Conservation (phyloP, 345 rosid species). For the Dimocarpus longan region DNA sequence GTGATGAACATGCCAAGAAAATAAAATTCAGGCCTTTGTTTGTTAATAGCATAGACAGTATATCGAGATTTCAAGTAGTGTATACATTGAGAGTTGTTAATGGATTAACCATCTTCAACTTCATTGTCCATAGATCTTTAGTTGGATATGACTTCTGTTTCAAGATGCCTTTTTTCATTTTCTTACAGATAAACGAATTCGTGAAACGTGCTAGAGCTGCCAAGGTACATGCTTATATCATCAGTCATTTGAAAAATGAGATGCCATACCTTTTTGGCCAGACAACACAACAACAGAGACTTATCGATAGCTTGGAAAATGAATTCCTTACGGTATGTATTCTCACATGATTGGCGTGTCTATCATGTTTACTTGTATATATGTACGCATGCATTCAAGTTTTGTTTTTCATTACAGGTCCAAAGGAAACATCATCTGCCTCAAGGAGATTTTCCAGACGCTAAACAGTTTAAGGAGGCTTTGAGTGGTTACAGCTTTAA, state of each 20-base stretch:
- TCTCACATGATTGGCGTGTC: conserved; percentile 41
- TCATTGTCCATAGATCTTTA: neutral
- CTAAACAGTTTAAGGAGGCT: conserved; percentile 71
- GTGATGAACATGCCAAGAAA: too few relatives aligned
- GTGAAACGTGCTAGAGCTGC: conserved; percentile 97
- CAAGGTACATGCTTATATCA: conserved; percentile 84
- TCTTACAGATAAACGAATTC: conserved; percentile 84
- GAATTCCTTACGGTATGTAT: conserved; percentile 71
- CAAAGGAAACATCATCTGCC: conserved; percentile 89
- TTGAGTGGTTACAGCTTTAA: conserved; percentile 79
- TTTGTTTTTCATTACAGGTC: conserved; percentile 45
- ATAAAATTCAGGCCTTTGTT: too few relatives aligned
- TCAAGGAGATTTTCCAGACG: conserved; percentile 86
- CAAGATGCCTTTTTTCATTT: neutral
- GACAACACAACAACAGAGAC: conserved; percentile 82
- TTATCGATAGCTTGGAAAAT: conserved; percentile 71
- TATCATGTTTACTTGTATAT: neutral
- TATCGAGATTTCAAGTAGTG: neutral
- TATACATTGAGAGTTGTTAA: neutral
- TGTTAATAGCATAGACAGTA: too few relatives aligned
- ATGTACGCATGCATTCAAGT: neutral
- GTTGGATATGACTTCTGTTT: neutral
- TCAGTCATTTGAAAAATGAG: conserved; percentile 86
- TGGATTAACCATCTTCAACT: neutral
- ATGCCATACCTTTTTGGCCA: conserved; percentile 95